These are phyloP conservation scores for Protomyces pachydermus DNA, from an alignment of 1,139 yeast species.

Conservation along the genomic window DNA sequence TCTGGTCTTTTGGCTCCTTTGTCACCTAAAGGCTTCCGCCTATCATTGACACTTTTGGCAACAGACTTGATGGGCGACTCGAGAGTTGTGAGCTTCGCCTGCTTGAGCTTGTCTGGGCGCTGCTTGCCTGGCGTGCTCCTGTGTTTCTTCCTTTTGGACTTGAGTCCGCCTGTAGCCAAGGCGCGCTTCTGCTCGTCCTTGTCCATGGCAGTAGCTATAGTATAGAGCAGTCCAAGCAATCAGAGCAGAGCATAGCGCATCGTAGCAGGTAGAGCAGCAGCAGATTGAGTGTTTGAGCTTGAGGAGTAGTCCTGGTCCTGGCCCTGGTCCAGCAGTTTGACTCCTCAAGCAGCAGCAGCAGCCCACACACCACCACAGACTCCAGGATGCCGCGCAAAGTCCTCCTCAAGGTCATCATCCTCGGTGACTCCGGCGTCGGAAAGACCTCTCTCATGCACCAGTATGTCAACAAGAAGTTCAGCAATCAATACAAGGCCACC, in stretches of 20 bases:
- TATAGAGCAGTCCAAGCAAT: no score
- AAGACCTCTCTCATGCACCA: constrained; percentile 80
- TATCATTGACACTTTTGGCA: background rate
- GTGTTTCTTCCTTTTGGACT: background rate
- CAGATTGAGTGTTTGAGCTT: no score
- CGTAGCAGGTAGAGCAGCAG: no score
- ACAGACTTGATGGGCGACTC: background rate
- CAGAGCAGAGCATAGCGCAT: no score
- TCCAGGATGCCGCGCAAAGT: constrained; percentile 48
- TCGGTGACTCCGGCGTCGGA: constrained; percentile 97
- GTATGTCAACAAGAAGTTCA: constrained; percentile 89
- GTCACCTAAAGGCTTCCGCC: background rate
- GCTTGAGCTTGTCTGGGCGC: background rate
- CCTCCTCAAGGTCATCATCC: constrained; percentile 72
- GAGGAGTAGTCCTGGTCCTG: no score
- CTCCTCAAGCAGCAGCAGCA: no score
- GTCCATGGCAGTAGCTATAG: no score
- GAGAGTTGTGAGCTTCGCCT: background rate
- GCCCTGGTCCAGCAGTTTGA: no score
- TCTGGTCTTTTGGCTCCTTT: no score
- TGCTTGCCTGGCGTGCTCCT: no score
- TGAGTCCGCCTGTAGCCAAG: background rate
- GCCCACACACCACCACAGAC: background rate
- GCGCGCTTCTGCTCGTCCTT: no score
- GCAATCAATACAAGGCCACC: constrained; percentile 94